A percentile compares a stretch with the other conserved stretches of the same genome.
These are phyloP conservation scores for Mycosphaerella sp. DNA, from an alignment of 2,329 filamentous ascomycete species.

Conservation along the genomic window DNA sequence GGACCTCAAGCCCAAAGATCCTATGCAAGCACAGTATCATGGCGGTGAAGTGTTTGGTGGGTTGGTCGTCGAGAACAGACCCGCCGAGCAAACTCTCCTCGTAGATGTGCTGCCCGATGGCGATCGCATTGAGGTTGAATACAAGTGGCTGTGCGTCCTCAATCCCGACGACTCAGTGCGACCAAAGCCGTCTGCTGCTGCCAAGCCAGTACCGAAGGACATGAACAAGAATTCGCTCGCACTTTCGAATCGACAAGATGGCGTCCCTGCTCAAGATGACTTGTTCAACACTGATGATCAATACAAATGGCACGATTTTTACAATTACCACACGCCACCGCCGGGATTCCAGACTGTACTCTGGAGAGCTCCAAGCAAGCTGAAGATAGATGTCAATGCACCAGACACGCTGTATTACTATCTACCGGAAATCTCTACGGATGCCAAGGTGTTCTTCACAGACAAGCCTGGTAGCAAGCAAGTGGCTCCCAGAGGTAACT, in stretches of 20 bases:
- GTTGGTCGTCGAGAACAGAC: slow-evolving; percentile 74
- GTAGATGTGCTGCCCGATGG: slow-evolving; percentile 78
- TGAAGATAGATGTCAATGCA: slow-evolving; percentile 64
- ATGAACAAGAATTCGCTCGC: slow-evolving; percentile 41
- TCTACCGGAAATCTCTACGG: slow-evolving; percentile 76
- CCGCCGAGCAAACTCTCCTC: slow-evolving; percentile 66
- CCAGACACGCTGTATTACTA: slow-evolving; percentile 82
- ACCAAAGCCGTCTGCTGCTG: slow-evolving; percentile 66
- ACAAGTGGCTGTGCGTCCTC: slow-evolving; percentile 74
- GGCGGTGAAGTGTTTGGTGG: slow-evolving; percentile 87
- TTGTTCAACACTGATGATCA: slow-evolving; percentile 42
- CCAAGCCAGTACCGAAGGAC: slow-evolving; percentile 60
- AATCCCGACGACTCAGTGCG: slow-evolving; percentile 64
- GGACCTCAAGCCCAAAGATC: slow-evolving; percentile 62
- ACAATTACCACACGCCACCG: slow-evolving; percentile 44
- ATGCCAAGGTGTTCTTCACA: slow-evolving; percentile 85
- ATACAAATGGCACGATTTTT: slow-evolving; percentile 61
- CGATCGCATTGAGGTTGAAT: slow-evolving; percentile 70
- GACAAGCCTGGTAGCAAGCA: slow-evolving; percentile 59
- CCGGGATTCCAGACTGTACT: slow-evolving; percentile 39
- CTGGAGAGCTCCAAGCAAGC: slow-evolving; percentile 43
- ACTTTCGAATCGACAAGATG: slow-evolving; percentile 45
- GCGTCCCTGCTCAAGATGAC: slow-evolving; percentile 44
- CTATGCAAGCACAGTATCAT: slow-evolving; percentile 80
- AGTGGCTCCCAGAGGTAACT: slow-evolving; percentile 65